Evolutionary conservation across 352 stramenopile genomes (phyloP), one percentile per base, ranked within the genome.

Genomic region (Globisporangium iwayamae): DNA sequence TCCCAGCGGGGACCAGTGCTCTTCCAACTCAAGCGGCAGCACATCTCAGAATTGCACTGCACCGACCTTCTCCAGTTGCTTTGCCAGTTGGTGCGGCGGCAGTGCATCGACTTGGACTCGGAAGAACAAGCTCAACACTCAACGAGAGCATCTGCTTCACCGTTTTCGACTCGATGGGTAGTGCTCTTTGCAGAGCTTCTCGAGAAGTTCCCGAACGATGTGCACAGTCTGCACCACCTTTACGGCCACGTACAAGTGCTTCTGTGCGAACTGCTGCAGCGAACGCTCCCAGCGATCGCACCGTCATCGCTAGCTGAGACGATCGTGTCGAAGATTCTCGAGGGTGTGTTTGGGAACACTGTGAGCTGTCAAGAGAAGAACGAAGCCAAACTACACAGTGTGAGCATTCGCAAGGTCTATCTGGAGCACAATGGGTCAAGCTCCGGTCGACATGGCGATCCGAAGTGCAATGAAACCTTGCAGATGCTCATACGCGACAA

Each of bases 11-110:
- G 74, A 2, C 67, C 64, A 0, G n/a, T 72, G 61, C 62, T 87
- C 7, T 73, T 84, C 45, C 74, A 67, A 10, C 66, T 83, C 30
- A 81, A 83, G 46, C 72, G 71, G 18, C 67, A 67, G 4, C 32
- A 75, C 34, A 25, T 70, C 7, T 41, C 64, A 18, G 70, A 80
- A 57, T 64, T 2, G 4, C 51, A 83, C 22, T 78, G 68, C 53
- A 46, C 32, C 4, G 65, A 79, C 13, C 46, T 83, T 18, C 59
- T 87, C 30, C 54, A 68, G 5, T 43, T 87, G 16, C 56, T 87
- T n/a, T 79, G 68, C 16, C 71, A 65, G 43, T 55, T 81, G 9
- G 20, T 18, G 9, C 13, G 20, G 7, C 51, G 18, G 14, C 7
- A 57, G 18, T 18, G 32, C 8, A 16, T 20, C 11, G 3, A 34